Evolutionary conservation across 169 alveolate genomes (phyloP), one percentile per base, ranked within the genome.

Genomic region (Plasmodium fragile): DNA sequence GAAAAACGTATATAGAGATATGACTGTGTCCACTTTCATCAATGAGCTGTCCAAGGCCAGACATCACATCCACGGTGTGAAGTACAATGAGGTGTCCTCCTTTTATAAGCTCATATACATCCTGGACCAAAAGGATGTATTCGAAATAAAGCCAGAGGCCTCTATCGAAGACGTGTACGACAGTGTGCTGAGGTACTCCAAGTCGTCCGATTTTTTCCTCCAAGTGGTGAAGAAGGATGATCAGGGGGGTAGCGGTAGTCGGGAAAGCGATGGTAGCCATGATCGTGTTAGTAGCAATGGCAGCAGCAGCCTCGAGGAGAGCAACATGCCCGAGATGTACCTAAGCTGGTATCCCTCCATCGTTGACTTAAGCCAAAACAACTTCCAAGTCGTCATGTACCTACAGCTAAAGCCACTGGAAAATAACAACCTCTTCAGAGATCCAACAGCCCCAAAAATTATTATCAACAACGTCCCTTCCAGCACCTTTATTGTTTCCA

Each of bases 11-110:
- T 91, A 91, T 32, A 91, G 80, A 71, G 80, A 91, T 73, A 69
- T 91, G 94, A 49, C 92, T 4, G 92, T 91, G 1, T 81, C 80
- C 34, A 91, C 84, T 2, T 49, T 91, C 59, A 45, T 91, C 53
- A 91, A 45, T 81, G 94, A 91, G 45, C 18, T 91, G n/a, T 79
- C 92, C 25, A 91, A 91, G 59, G 78, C 94, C 18, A 80, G 94
- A 69, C 59, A 81, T 49, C 94, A 71, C 65, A 91, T 91, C 39
- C 84, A 65, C 10, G 92, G 85, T 18, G 30, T 91, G 45, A 80
- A 52, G 59, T 91, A 91, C 55, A 81, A 65, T 28, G 80, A 91
- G 41, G 59, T 69, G n/a, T 41, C 71, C 73, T 22, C 36, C 6
- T 81, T 34, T 55, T 91, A 91, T 41, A 81, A 80, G 73, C 83